Evolutionary conservation across 352 stramenopile species (phyloP).

Genomic region (Ophiocytium majus): DNA sequence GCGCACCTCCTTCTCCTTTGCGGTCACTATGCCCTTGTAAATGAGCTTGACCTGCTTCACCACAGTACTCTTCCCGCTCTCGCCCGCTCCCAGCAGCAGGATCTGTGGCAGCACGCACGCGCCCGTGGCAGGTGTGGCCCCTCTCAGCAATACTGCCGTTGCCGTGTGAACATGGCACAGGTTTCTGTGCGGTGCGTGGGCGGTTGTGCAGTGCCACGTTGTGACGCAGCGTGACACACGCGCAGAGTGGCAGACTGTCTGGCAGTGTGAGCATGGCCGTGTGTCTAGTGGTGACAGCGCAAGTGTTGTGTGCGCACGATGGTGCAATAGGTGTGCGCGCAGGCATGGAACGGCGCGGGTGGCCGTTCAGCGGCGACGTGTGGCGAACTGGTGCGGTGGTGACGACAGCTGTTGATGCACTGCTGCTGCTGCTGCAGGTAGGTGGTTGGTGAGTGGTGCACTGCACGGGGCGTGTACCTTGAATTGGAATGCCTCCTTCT

Average conservation of each 20-base stretch:
- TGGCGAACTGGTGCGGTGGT: too few relatives aligned
- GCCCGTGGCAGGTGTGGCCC: neutral
- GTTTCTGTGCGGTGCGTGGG: too few relatives aligned
- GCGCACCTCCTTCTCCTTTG: constrained; percentile 23
- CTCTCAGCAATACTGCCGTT: neutral
- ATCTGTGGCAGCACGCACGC: constrained; percentile 28
- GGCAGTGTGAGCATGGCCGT: neutral
- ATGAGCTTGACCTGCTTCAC: constrained; percentile 63
- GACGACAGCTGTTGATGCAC: too few relatives aligned
- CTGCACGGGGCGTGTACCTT: constrained; percentile 56
- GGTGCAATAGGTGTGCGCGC: too few relatives aligned
- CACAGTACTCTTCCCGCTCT: constrained; percentile 64
- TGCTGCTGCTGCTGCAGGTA: neutral
- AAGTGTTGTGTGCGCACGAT: too few relatives aligned
- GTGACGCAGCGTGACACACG: too few relatives aligned
- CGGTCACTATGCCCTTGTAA: constrained; percentile 42
- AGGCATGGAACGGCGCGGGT: too few relatives aligned
- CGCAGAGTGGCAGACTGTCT: neutral
- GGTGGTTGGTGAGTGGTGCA: neutral
- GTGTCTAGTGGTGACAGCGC: neutral
- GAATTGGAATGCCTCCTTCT: constrained; percentile 57
- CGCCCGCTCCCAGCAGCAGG: constrained; percentile 60
- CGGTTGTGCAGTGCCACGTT: too few relatives aligned
- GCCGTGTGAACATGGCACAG: neutral
- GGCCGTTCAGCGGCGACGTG: too few relatives aligned